Conservation (phyloP, 306 rosid genomes). For the Nissolia schottii region DNA sequence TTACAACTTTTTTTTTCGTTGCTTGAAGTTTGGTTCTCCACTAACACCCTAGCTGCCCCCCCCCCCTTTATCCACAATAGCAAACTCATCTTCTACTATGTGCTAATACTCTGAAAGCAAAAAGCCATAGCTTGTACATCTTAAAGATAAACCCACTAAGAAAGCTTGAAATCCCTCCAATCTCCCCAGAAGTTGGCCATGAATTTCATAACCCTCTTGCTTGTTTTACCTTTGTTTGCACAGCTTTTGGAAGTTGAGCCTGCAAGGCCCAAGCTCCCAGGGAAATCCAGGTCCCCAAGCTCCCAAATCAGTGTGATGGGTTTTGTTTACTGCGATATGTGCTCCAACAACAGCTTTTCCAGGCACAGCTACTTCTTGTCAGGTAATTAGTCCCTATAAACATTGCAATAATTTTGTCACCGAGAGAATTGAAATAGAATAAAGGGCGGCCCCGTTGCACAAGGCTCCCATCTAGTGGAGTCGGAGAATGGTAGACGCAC, state of each 20-base stretch:
- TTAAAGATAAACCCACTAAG: constrained; percentile 19
- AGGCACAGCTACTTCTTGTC: constrained; percentile 78
- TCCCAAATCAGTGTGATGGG: constrained; percentile 93
- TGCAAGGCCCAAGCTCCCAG: constrained; percentile 34
- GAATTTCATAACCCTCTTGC: constrained; percentile 45
- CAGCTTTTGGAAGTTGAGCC: constrained; percentile 50
- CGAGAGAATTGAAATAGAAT: neutral
- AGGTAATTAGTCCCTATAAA: constrained; percentile 36
- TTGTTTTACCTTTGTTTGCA: constrained; percentile 45
- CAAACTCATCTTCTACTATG: constrained; percentile 35
- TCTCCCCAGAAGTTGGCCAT: constrained; percentile 27
- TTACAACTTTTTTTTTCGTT: constrained; percentile 39
- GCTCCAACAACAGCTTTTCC: constrained; percentile 90
- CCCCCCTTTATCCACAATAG: constrained; percentile 43
- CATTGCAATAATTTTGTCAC: neutral
- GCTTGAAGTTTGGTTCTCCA: constrained; percentile 46
- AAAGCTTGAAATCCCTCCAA: constrained; percentile 15
- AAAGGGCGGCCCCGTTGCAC: too few species aligned
- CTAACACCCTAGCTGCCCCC: constrained; percentile 28
- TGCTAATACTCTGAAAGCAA: constrained; percentile 39
- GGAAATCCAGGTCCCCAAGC: constrained; percentile 26
- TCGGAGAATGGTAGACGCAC: too few species aligned
- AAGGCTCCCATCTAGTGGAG: too few species aligned
- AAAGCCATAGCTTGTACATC: constrained; percentile 16
- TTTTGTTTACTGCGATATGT: constrained; percentile 87